Base-by-base conservation (phyloP, 2,329 filamentous ascomycete species). In the Colletotrichum limetticola region DNA sequence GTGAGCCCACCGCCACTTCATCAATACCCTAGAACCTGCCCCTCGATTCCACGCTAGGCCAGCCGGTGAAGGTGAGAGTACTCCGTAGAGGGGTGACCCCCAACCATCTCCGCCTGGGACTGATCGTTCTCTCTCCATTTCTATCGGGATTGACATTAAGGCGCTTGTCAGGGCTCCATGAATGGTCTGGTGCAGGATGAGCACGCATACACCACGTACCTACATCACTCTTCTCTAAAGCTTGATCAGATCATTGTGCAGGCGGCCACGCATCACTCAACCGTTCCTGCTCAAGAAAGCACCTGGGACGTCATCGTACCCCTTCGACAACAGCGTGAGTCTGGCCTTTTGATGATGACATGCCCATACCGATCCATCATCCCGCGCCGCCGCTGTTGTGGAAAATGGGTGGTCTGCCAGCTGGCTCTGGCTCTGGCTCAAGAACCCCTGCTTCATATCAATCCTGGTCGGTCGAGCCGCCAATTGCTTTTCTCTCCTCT, bases 1-100 rank as follows among this genome's bases (percentile, higher is more conserved):
- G 59, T 53, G 53, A 72, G 65, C 52, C 69, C 69, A 69, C 65
- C 59, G 69, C 69, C 66, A 69, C 58, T 72, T 68, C 24, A 46
- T 49, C 16, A 16, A 46, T 30, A 24, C 64, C 28, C 28, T 46
- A 59, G 37, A 22, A 55, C 58, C 42, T 61, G 42, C 53, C 65
- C 58, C 55, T 61, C 60, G 66, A 60, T 69, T 68, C n/a, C 35
- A 46, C 66, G 70, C 66, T 72, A 70, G 56, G 56, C 32, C 37
- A 46, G 55, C 53, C 55, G 70, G 66, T 70, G 55, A 72, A 49
- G 46, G 66, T 63, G 35, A 63, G 9, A 12, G 11, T 35, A 35
- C 32, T 35, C 32, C 32, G 53, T 37, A 62, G 66, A 65, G 42
- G 70, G 62, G 49, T 55, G 55, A 65, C 66, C 65, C 65, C 65